Base-by-base conservation (phyloP, 306 rosid species). In the Casuarina cunninghamiana region DNA sequence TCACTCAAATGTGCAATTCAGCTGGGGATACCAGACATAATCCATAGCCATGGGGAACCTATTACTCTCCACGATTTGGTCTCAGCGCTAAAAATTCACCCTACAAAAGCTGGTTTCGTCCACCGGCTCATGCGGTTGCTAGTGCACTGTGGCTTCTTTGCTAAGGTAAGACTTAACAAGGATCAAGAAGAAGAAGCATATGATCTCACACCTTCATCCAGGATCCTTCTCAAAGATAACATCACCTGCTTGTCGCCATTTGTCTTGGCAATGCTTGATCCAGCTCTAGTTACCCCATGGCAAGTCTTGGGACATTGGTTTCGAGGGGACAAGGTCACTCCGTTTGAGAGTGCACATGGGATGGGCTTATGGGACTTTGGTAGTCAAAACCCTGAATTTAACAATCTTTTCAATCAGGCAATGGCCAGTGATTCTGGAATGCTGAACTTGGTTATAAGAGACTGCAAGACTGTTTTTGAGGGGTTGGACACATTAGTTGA, bases 391-490 rank as follows among this genome's bases (percentile, higher is more conserved):
- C 69, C 87, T 45, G 82, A 61, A 2, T 21, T 13, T 0, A 43
- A 62, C 12, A 6, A 0, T 26, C 15, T 67, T 71, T 88, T 84
- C 65, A 82, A 86, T 10, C 81, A 82, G 0, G 82, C 84, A 26
- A 84, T 86, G 90, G 81, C 85, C 0, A 77, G 83, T 39, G 94
- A 86, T 80, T 90, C 94, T 2, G 39, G 42, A 13, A 57, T 88
- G 82, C 71, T 90, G 78, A 87, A 82, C 81, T 53, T 82, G 37
- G 49, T 77, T 1, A 57, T 90, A 2, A 44, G 15, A 10, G 87
- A 86, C 16, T 82, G 84, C 67, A 75, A 45, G 39, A 75, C 75
- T 16, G 88, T 84, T 55, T 88, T 90, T 13, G 84, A 86, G 72
- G 85, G 84, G 12, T 69, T 87, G 65, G 75, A 48, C 51, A 80